Conservation (phyloP, 345 rosid genomes). For the Boechera retrofracta region DNA sequence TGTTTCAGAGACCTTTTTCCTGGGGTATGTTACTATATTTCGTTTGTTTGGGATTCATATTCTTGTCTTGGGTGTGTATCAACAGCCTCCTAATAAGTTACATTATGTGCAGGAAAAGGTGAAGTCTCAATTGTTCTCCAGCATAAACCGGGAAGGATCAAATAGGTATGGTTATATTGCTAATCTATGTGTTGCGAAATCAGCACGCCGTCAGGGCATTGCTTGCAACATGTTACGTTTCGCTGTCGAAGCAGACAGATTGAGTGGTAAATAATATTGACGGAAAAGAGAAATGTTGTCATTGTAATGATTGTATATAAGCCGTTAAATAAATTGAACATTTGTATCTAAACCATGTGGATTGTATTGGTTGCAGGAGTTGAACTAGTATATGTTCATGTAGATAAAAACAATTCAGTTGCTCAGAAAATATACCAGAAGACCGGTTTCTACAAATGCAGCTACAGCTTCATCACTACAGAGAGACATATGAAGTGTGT, state of each 20-base stretch:
- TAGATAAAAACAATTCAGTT: slow-evolving; percentile 61
- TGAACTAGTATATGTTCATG: slow-evolving; percentile 53
- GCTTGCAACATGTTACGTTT: slow-evolving; percentile 79
- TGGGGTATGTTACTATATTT: slow-evolving; percentile 53
- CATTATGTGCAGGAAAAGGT: slow-evolving; percentile 60
- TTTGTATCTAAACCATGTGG: no score
- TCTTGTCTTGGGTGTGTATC: neutral
- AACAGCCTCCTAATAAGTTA: slow-evolving; percentile 8
- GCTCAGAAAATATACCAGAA: slow-evolving; percentile 71
- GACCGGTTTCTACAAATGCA: slow-evolving; percentile 86
- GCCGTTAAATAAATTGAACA: no score
- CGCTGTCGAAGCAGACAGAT: slow-evolving; percentile 66
- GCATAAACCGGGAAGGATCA: slow-evolving; percentile 48
- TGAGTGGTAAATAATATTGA: slow-evolving; percentile 48
- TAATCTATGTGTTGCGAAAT: slow-evolving; percentile 81
- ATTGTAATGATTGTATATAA: no score
- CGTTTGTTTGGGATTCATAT: slow-evolving; percentile 17
- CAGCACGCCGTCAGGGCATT: slow-evolving; percentile 86
- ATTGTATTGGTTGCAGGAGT: no score
- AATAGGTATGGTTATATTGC: slow-evolving; percentile 72
- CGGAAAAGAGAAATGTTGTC: no score
- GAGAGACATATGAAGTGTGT: neutral
- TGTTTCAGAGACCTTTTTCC: slow-evolving; percentile 86
- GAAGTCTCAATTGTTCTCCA: slow-evolving; percentile 59
- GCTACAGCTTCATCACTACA: slow-evolving; percentile 89